A percentile compares a stretch with the other conserved stretches of the same genome.
Conservation (phyloP, 495 filamentous ascomycete genomes). For the Podospora tetraspora region DNA sequence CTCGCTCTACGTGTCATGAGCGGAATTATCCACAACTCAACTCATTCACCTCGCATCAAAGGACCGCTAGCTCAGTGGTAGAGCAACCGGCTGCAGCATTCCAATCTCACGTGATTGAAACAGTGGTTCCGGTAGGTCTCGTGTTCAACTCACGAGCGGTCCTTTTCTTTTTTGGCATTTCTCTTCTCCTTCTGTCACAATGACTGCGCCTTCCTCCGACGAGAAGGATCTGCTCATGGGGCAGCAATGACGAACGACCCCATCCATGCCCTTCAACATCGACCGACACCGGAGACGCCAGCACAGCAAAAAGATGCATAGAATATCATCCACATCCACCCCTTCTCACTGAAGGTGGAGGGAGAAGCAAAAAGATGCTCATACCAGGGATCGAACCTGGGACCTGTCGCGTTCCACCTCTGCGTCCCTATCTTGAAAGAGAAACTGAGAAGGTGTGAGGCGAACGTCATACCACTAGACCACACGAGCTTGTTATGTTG, state of each 20-base stretch:
- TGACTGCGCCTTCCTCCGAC: background rate
- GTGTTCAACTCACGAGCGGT: background rate
- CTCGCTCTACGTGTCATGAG: no score
- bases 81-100: background rate
- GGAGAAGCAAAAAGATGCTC: background rate
- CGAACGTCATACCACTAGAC: background rate
- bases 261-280: no score
- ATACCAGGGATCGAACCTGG: background rate
- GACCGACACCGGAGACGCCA: background rate
- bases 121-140: background rate
- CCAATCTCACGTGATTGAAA: background rate
- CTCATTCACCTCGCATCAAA: background rate
- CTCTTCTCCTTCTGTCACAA: background rate
- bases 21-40: background rate
- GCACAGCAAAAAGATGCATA: background rate
- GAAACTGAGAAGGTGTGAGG: background rate
- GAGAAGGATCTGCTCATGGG: no score
- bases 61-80: background rate
- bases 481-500: background rate
- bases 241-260: no score
- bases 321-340: background rate
- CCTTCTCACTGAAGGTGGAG: no score
- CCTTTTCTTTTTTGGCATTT: background rate
- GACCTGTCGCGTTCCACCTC: background rate
- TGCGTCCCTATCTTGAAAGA: no score